Conservation (phyloP, 805 yeast genomes). For the Barnettozyma pratensis region DNA sequence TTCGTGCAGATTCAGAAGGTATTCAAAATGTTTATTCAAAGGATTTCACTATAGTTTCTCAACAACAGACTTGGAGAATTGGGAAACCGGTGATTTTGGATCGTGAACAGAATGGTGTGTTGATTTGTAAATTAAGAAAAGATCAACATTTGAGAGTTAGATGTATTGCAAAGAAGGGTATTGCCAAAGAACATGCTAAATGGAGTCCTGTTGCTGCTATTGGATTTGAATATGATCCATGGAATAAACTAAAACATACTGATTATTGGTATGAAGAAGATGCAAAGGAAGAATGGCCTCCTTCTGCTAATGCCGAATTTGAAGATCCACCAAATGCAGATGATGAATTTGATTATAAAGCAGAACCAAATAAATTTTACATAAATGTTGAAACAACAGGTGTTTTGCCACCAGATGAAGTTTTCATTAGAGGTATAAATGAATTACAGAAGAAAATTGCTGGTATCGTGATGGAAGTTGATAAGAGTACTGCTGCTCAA, state of each 20-base stretch:
- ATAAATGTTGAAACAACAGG: constrained; percentile 93
- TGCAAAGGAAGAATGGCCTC: constrained; percentile 91
- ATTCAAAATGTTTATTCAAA: constrained; percentile 88
- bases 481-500: constrained; percentile 36
- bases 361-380: constrained; percentile 77
- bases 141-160: constrained; percentile 86
- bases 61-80: constrained; percentile 36
- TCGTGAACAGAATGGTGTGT: constrained; percentile 72
- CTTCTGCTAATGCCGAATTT: constrained; percentile 81
- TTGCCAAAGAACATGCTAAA: constrained; percentile 95
- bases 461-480: constrained; percentile 69
- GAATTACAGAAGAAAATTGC: constrained; percentile 90
- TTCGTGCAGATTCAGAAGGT: constrained; percentile 82
- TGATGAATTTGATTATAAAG: constrained; percentile 79
- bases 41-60: constrained; percentile 52
- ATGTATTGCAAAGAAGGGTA: constrained; percentile 97
- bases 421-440: constrained; percentile 76
- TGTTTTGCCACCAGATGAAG: constrained; percentile 81
- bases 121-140: constrained; percentile 84
- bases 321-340: constrained; percentile 92
- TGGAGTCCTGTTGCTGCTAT: constrained; percentile 97
- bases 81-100: constrained; percentile 89
- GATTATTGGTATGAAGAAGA: constrained; percentile 95
- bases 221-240: constrained; percentile 98
- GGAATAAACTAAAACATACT: constrained; percentile 94